Conservation (phyloP, 768 basidiomycete genomes). For the Cytidiella melzeri region DNA sequence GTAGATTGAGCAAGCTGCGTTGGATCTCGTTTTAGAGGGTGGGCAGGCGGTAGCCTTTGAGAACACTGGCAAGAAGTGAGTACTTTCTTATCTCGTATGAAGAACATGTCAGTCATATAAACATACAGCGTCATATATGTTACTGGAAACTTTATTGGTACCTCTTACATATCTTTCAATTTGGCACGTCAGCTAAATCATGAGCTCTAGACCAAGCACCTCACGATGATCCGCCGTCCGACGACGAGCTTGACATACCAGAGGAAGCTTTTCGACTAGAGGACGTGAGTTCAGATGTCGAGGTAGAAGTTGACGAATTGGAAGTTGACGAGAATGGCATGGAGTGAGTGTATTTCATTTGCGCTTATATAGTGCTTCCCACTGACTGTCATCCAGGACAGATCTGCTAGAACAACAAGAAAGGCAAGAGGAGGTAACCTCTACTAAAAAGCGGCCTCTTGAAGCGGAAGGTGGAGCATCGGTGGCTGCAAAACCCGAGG, state of each 20-base stretch:
- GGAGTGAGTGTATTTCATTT: slow-evolving; percentile 10
- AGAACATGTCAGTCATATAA: slow-evolving; percentile 8
- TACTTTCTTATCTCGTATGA: slow-evolving; percentile 7
- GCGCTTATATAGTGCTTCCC: neutral
- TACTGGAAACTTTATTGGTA: slow-evolving; percentile 14
- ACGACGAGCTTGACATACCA: slow-evolving; percentile 3
- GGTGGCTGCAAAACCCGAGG: slow-evolving; percentile 49
- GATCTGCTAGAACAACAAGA: neutral
- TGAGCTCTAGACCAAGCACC: slow-evolving; percentile 46
- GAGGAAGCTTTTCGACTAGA: slow-evolving; percentile 9
- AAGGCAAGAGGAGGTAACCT: slow-evolving; percentile 18
- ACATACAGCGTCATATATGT: slow-evolving; percentile 8
- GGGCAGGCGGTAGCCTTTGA: slow-evolving; percentile 64
- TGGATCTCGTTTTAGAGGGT: slow-evolving; percentile 66
- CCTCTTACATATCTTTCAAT: slow-evolving; percentile 52
- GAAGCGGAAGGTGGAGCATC: slow-evolving; percentile 48
- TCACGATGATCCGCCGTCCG: slow-evolving; percentile 7
- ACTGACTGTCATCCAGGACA: slow-evolving; percentile 16
- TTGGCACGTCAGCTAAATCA: slow-evolving; percentile 35
- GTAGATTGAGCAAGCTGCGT: slow-evolving; percentile 71
- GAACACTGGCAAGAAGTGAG: slow-evolving; percentile 77
- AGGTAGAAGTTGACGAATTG: slow-evolving; percentile 6
- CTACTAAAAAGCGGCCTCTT: slow-evolving; percentile 71
- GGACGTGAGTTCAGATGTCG: slow-evolving; percentile 13
- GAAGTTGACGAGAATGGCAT: slow-evolving; percentile 41